Evolutionary conservation across 2,329 filamentous ascomycete genomes (phyloP).

Genomic region (Ophiobolus disseminans): DNA sequence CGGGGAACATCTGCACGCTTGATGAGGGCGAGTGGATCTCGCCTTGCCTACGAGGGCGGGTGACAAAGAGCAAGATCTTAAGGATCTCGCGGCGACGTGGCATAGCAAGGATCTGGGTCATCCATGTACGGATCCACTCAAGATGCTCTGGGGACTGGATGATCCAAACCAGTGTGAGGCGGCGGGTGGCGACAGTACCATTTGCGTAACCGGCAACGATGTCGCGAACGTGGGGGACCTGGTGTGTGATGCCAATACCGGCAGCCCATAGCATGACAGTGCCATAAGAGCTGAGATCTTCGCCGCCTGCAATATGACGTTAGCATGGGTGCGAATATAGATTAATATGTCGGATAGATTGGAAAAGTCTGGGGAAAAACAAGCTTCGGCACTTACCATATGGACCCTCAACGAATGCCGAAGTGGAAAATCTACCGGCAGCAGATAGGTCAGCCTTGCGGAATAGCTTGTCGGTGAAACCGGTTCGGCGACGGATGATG

Average conservation of each 20-base stretch:
- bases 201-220: slow-evolving; percentile 63
- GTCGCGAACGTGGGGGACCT: slow-evolving; percentile 85
- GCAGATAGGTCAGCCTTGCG: slow-evolving; percentile 66
- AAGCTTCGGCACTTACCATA: slow-evolving; percentile 61
- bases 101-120: slow-evolving; percentile 83
- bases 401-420: slow-evolving; percentile 85
- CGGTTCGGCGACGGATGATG: slow-evolving; percentile 84
- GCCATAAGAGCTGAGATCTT: slow-evolving; percentile 89
- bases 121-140: slow-evolving; percentile 93
- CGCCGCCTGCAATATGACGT: slow-evolving; percentile 62
- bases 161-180: slow-evolving; percentile 88
- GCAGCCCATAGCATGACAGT: slow-evolving; percentile 90
- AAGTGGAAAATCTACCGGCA: slow-evolving; percentile 65
- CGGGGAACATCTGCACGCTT: slow-evolving; percentile 90
- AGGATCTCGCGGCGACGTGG: slow-evolving; percentile 82
- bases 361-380: slow-evolving; percentile 29
- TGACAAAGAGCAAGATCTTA: slow-evolving; percentile 88
- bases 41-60: slow-evolving; percentile 79
- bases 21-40: slow-evolving; percentile 78
- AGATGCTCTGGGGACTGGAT: slow-evolving; percentile 88
- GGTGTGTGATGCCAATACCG: slow-evolving; percentile 93
- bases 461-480: slow-evolving; percentile 84
- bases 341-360: slow-evolving; percentile 36
- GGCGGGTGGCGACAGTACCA: slow-evolving; percentile 79
- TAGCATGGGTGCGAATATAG: slow-evolving; percentile 31